Conservation (phyloP, 2,329 filamentous ascomycete species). For the Rhinocladiella mackenziei region DNA sequence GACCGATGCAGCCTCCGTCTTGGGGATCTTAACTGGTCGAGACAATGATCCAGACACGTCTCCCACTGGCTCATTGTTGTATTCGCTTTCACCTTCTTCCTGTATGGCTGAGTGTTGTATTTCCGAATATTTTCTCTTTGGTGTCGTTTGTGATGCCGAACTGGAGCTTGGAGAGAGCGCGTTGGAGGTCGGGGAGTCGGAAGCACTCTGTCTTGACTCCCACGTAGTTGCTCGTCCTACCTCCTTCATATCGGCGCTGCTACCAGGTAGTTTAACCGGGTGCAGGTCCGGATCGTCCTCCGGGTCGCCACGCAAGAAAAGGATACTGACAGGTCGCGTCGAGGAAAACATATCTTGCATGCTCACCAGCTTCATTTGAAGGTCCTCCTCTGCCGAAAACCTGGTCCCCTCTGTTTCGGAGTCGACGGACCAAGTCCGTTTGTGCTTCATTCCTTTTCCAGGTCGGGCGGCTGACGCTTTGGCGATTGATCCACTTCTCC, state of each 20-base stretch:
- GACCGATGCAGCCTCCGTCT: slow-evolving; percentile 14
- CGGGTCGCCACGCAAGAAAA: slow-evolving; percentile 42
- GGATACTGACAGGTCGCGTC: slow-evolving; percentile 40
- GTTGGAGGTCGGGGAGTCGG: slow-evolving; percentile 34
- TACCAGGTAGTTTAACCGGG: slow-evolving; percentile 39
- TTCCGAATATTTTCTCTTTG: slow-evolving; percentile 40
- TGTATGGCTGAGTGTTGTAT: slow-evolving; percentile 24
- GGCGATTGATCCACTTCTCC: slow-evolving; percentile 53
- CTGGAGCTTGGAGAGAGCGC: slow-evolving; percentile 41
- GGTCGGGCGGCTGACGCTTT: slow-evolving; percentile 51
- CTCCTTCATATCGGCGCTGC: slow-evolving; percentile 34
- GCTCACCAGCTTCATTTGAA: slow-evolving; percentile 42
- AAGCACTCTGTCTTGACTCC: slow-evolving; percentile 36
- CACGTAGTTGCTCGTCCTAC: slow-evolving; percentile 32
- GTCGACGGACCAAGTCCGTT: slow-evolving; percentile 91
- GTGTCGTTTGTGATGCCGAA: slow-evolving; percentile 39
- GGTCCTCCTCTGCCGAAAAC: slow-evolving; percentile 39
- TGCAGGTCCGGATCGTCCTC: slow-evolving; percentile 45
- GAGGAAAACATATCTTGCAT: slow-evolving; percentile 49
- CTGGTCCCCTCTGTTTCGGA: slow-evolving; percentile 52
- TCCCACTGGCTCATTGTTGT: slow-evolving; percentile 9
- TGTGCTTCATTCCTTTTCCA: slow-evolving; percentile 85
- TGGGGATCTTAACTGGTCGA: slow-evolving; percentile 24
- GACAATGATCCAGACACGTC: slow-evolving; percentile 6
- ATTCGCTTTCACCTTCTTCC: slow-evolving; percentile 26